Conservation (phyloP, 139 green algal genomes). For the Chlamydomonas sp. region DNA sequence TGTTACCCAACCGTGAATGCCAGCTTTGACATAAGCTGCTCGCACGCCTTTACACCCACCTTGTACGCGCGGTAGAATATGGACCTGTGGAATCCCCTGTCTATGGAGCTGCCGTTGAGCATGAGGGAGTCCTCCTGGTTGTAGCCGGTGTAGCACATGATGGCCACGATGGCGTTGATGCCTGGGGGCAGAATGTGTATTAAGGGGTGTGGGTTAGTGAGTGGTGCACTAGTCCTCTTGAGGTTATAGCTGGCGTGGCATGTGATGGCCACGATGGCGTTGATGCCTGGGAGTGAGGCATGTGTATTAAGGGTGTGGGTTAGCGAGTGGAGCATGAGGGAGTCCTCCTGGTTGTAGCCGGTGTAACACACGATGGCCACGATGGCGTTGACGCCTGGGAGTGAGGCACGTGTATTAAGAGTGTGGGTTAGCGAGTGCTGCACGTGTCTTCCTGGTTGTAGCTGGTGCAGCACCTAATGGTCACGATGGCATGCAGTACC, state of each 20-base stretch:
- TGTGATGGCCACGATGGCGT: slow-evolving; percentile 94
- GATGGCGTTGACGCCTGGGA: slow-evolving; percentile 88
- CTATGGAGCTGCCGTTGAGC: slow-evolving; percentile 96
- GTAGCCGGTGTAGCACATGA: slow-evolving; percentile 97
- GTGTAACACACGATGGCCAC: slow-evolving; percentile 97
- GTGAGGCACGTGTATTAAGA: slow-evolving; percentile 52
- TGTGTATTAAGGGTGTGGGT: background rate
- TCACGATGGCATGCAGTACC: slow-evolving; percentile 83
- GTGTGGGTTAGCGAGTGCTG: too few species aligned
- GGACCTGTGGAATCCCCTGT: slow-evolving; percentile 96
- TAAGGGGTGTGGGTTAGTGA: background rate
- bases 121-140: slow-evolving; percentile 99
- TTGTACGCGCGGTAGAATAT: slow-evolving; percentile 96
- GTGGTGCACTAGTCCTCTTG: too few species aligned
- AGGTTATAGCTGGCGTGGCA: slow-evolving; percentile 97
- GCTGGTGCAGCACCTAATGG: slow-evolving; percentile 94
- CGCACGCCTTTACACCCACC: slow-evolving; percentile 26
- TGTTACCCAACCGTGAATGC: too few species aligned
- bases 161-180: slow-evolving; percentile 96
- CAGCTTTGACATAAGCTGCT: too few species aligned
- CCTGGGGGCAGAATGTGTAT: slow-evolving; percentile 62
- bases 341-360: slow-evolving; percentile 99
- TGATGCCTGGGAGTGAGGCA: slow-evolving; percentile 79
- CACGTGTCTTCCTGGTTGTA: slow-evolving; percentile 78
- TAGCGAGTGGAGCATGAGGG: slow-evolving; percentile 92